phyloP scores from a whole-genome alignment of 768 basidiomycete species.

The Lactarius hengduanensis region DNA sequence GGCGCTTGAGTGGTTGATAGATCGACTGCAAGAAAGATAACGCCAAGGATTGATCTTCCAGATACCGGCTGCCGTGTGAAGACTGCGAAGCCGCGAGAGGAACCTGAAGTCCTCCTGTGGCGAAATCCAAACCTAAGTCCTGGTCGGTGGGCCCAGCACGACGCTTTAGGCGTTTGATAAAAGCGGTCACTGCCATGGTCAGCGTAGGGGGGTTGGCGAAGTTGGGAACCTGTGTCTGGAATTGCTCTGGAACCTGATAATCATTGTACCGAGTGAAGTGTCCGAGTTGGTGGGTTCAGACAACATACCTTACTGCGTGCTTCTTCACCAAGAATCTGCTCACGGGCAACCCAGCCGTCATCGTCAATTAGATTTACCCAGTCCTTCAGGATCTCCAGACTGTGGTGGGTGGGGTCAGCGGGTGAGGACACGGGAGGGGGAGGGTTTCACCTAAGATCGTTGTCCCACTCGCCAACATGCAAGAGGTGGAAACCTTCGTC shows the following conservation, averaged over 20 bases:
- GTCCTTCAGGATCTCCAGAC: constrained; percentile 83
- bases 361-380: constrained; percentile 93
- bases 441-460: constrained; percentile 63
- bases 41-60: constrained; percentile 61
- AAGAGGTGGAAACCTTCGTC: constrained; percentile 96
- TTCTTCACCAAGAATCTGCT: constrained; percentile 96
- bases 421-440: background rate
- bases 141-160: constrained; percentile 49
- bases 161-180: constrained; percentile 69
- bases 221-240: constrained; percentile 89
- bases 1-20: constrained; percentile 80
- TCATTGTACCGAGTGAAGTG: constrained; percentile 3
- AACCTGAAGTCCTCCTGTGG: constrained; percentile 51
- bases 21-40: constrained; percentile 72
- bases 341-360: constrained; percentile 93
- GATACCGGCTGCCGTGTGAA: constrained; percentile 38
- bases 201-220: constrained; percentile 96
- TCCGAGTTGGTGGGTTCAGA: background rate
- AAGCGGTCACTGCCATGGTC: constrained; percentile 89
- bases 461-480: constrained; percentile 92
- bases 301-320: constrained; percentile 80
- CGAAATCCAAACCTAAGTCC: constrained; percentile 66
- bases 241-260: constrained; percentile 77
- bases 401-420: constrained; percentile 32
- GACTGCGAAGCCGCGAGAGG: constrained; percentile 40